phyloP scores from a whole-genome alignment of 2,329 filamentous ascomycete genomes.

The Sordariomycetes sp. region DNA sequence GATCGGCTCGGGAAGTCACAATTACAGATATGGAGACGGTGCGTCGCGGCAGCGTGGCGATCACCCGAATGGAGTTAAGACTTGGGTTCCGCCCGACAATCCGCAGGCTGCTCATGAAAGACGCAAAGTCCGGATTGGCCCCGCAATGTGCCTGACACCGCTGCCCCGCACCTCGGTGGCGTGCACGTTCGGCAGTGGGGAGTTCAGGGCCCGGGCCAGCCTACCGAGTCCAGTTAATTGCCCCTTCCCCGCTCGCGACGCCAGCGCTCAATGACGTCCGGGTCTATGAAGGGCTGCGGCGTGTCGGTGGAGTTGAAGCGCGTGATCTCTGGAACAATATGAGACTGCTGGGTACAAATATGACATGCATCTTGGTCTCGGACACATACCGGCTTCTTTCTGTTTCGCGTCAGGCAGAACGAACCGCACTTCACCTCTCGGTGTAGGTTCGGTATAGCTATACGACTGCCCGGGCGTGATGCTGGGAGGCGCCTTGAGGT shows the following conservation, averaged over 20 bases:
- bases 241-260: slow-evolving; percentile 4
- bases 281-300: slow-evolving; percentile 21
- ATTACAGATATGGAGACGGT: not conserved
- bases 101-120: not conserved
- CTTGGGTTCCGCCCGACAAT: not conserved
- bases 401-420: slow-evolving; percentile 12
- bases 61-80: too few relatives aligned
- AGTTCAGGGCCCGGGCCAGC: too few relatives aligned
- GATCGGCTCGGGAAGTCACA: not conserved
- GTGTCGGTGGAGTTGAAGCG: slow-evolving; percentile 14
- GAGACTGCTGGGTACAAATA: not conserved
- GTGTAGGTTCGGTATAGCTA: slow-evolving; percentile 12
- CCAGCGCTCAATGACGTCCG: slow-evolving; percentile 11
- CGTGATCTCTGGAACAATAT: not conserved
- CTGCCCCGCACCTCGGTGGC: not conserved
- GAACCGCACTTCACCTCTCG: slow-evolving; percentile 15
- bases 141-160: not conserved
- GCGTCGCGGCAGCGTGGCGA: not conserved
- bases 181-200: too few relatives aligned
- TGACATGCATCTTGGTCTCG: not conserved
- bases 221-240: not conserved
- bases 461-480: not conserved
- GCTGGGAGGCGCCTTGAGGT: slow-evolving; percentile 13
- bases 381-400: not conserved
- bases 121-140: not conserved